A percentile compares a stretch with the other conserved stretches of the same genome.
phyloP scores from a whole-genome alignment of 768 basidiomycete genomes.

The Suillus placidus region DNA sequence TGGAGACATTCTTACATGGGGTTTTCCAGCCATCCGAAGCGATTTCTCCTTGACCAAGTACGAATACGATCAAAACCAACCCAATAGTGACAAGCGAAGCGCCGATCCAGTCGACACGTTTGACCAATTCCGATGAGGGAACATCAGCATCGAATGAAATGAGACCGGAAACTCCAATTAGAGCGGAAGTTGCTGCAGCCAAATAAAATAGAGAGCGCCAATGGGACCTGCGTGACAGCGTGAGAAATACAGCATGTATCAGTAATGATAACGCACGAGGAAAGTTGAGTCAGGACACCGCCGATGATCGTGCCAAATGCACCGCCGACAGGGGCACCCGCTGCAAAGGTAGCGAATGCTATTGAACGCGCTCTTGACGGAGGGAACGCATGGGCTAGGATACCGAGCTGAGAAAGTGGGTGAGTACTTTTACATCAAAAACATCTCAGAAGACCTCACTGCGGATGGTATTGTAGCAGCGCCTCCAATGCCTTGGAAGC shows the following conservation, averaged over 20 bases:
- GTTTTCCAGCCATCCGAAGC: slow-evolving; percentile 66
- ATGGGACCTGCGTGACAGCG: slow-evolving; percentile 29
- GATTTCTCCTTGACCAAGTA: slow-evolving; percentile 66
- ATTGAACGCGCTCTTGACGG: slow-evolving; percentile 64
- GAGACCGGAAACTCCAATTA: slow-evolving; percentile 55
- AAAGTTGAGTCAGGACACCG: slow-evolving; percentile 67
- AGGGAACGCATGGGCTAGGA: slow-evolving; percentile 79
- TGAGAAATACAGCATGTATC: slow-evolving; percentile 2
- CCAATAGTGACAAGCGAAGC: slow-evolving; percentile 66
- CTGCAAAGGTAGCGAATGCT: slow-evolving; percentile 83
- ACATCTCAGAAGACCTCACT: slow-evolving; percentile 38
- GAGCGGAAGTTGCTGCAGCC: slow-evolving; percentile 54
- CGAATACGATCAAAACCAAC: slow-evolving; percentile 71
- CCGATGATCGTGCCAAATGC: slow-evolving; percentile 72
- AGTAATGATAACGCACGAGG: slow-evolving; percentile 30
- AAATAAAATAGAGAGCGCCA: slow-evolving; percentile 76
- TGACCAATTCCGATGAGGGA: slow-evolving; percentile 39
- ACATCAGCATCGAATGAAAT: slow-evolving; percentile 65
- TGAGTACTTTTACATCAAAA: slow-evolving; percentile 8
- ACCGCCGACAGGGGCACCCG: slow-evolving; percentile 82
- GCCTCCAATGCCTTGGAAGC: slow-evolving; percentile 76
- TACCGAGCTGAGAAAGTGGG: slow-evolving; percentile 60
- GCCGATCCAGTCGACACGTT: slow-evolving; percentile 78
- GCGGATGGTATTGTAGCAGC: slow-evolving; percentile 77
- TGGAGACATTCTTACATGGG: slow-evolving; percentile 41